Percentiles rank a stretch among this genome's conserved stretches.
These are phyloP conservation scores for Phytophthora macrochlamydospora DNA, from an alignment of 352 stramenopile genomes.

Conservation along the genomic window DNA sequence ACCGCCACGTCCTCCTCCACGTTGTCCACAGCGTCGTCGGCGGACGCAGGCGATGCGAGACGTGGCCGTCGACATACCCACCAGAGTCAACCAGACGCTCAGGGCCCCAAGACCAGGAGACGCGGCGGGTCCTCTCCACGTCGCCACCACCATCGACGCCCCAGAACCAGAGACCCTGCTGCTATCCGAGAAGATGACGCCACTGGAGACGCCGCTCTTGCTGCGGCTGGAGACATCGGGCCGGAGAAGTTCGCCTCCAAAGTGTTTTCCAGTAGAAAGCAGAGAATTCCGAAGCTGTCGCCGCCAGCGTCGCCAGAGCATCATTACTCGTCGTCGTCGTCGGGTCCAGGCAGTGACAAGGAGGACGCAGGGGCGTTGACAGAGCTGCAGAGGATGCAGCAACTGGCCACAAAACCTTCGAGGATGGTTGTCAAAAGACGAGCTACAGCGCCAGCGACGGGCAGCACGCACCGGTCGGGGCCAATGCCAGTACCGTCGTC, in stretches of 20 bases:
- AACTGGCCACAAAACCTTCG: conserved; percentile 44
- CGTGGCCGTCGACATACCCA: conserved; percentile 25
- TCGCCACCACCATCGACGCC: conserved; percentile 20
- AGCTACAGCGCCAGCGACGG: conserved; percentile 27
- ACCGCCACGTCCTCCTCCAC: conserved; percentile 38
- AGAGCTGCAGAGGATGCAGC: conserved; percentile 27
- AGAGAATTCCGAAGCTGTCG: conserved; percentile 4
- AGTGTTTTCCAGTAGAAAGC: conserved; percentile 24
- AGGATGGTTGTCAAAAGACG: conserved; percentile 61
- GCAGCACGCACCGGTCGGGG: conserved; percentile 21
- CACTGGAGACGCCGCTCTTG: background rate
- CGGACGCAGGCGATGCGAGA: conserved; percentile 19
- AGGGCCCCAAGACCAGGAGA: conserved; percentile 15
- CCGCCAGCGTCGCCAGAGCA: conserved; percentile 30
- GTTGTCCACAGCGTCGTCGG: conserved; percentile 39
- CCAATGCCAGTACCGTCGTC: conserved; percentile 25
- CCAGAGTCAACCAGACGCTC: conserved; percentile 20
- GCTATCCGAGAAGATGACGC: conserved; percentile 4
- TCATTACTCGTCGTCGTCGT: conserved; percentile 47
- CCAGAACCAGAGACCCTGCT: conserved; percentile 6
- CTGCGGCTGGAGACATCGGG: conserved; percentile 28
- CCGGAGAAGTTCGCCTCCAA: conserved; percentile 55
- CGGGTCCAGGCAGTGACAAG: conserved; percentile 51
- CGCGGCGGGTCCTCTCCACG: conserved; percentile 17
- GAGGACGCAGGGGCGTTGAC: conserved; percentile 29